Base-by-base conservation (phyloP, 257 asterid genomes). In the Vinca minor region DNA sequence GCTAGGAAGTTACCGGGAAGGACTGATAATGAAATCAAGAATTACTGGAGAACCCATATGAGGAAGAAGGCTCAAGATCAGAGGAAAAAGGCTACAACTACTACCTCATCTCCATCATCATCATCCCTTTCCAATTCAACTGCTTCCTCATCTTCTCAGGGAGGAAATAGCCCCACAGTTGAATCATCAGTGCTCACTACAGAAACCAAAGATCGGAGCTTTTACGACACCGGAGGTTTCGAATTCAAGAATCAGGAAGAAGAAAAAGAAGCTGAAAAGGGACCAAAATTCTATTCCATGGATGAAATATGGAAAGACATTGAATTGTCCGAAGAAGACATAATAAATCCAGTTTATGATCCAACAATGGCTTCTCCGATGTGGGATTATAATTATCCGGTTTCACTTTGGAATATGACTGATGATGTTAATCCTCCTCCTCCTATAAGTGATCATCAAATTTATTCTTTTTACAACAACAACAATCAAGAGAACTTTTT, bases 301-400 rank as follows among this genome's bases (percentile, higher is more conserved):
- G 98, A 91, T 69, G 96, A 91, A 63, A 83, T 91, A 64, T 91
- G 96, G 96, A 86, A 83, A 63, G 95, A 88, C 66, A 82, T 88
- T 26, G 95, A 83, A 64, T 34, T 81, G 48, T 74, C 74, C 2
- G 87, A 86, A 68, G 94, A 69, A n/a, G 67, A 72, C 17, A 54
- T 36, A 4, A 72, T 68, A 39, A 72, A 76, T 36, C 80, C 80
- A 0, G 65, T 71, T 21, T 56, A 8, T 32, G 38, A 48, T 59
- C 83, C 73, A 68, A 49, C 69, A 39, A 53, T 83, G 78, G 78
- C 69, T 50, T 78, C 88, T 28, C 83, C 89, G 4, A 23, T 70
- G 26, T 86, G 96, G 96, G 88, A 86, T 68, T 79, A 82, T 63
- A n/a, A n/a, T n/a, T 71, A 57, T 53, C 73, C 84, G 14, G 75